Percentiles rank a stretch among this genome's conserved stretches.
Conservation (phyloP, 768 basidiomycete species). For the Trichaptum fuscoviolaceum region DNA sequence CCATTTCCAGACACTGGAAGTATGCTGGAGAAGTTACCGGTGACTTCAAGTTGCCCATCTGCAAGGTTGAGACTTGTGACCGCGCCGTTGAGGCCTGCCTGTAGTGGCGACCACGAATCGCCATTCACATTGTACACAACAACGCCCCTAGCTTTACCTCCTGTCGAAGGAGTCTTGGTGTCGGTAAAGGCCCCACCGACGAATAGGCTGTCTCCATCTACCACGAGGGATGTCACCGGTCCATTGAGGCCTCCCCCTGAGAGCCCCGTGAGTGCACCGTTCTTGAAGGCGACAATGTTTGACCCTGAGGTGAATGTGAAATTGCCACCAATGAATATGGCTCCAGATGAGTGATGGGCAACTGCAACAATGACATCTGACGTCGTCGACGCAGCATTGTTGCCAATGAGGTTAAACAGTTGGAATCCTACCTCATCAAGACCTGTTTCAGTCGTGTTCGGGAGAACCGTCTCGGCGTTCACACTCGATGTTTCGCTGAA, state of each 20-base stretch:
- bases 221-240: constrained; percentile 59
- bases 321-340: constrained; percentile 69
- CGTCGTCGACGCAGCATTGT: constrained; percentile 30
- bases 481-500: constrained; percentile 35
- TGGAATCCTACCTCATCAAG: constrained; percentile 59
- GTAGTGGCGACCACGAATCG: constrained; percentile 63
- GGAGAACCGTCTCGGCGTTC: constrained; percentile 57
- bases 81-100: constrained; percentile 68
- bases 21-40: constrained; percentile 68
- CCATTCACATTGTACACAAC: constrained; percentile 65
- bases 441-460: constrained; percentile 66
- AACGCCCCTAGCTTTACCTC: constrained; percentile 50
- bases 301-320: constrained; percentile 59
- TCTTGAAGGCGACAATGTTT: constrained; percentile 72
- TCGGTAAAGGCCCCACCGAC: constrained; percentile 88
- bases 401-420: constrained; percentile 58
- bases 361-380: constrained; percentile 45
- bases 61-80: constrained; percentile 58
- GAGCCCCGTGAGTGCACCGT: constrained; percentile 48
- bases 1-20: constrained; percentile 30
- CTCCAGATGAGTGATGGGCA: constrained; percentile 60
- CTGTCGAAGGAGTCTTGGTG: constrained; percentile 48
- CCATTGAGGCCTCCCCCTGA: constrained; percentile 75
- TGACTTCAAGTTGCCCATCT: constrained; percentile 51
- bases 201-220: constrained; percentile 61